Base-by-base conservation (phyloP, 768 basidiomycete genomes). In the Dacryopinax spathularia region DNA sequence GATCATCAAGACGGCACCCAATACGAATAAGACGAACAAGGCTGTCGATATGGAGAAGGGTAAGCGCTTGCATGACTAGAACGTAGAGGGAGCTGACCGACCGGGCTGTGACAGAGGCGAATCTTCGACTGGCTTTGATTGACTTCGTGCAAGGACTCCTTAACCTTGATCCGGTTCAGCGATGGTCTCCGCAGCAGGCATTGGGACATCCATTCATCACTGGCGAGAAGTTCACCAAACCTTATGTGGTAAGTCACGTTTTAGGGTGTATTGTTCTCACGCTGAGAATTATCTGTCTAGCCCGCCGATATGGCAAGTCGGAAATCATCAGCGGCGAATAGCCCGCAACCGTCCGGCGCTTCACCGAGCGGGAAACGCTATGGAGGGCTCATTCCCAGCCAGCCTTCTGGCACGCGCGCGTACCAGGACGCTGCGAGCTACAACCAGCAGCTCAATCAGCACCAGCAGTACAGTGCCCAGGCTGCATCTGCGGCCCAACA, bases 151-250 rank as follows among this genome's bases (percentile, higher is more conserved):
- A 89, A 73, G 96, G 96, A 34, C 79, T 98, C 22, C 80, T 99
- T 65, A 87, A 96, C 72, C 77, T 99, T 76, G 92, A 98, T 71
- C 95, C 96, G 18, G 85, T 95, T 63, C 88, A 91, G 64, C 82
- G 96, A 63, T 99, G 96, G 96, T 87, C 94, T 12, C 95, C 96
- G 27, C 92, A 96, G 71, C 94, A 99, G 75, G 96, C 96, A 36
- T 81, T 88, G 60, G 77, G 89, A 70, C 96, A 99, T 73, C 96
- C 96, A 1, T 99, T 98, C 76, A 96, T 99, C 69, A 96, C 93
- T 4, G 95, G 95, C 61, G 96, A 98, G 75, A 94, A 93, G 72
- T 96, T 87, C 71, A 86, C 84, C 5, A 90, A 89, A 70, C 87
- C 90, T 5, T 92, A 87, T 75, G 81, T 84, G 72, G 90, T 89